phyloP scores from a whole-genome alignment of 2,329 filamentous ascomycete species.

The Seiridium cupressi region DNA sequence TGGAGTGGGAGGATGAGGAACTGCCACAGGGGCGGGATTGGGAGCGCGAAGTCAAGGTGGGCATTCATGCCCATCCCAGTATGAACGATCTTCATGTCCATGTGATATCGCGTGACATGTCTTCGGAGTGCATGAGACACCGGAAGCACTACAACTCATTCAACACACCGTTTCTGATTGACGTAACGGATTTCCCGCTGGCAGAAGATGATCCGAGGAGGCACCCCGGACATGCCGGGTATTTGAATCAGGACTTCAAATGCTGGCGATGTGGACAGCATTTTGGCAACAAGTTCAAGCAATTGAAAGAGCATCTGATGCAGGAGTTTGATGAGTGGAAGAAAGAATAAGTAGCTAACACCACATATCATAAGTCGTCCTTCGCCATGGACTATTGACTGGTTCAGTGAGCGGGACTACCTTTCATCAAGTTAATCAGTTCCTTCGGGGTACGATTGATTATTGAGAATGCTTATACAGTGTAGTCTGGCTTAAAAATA shows the following conservation, averaged over 20 bases:
- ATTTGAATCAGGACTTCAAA: constrained; percentile 62
- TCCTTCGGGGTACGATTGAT: too few relatives aligned
- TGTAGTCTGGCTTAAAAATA: too few relatives aligned
- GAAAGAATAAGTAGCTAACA: constrained; percentile 41
- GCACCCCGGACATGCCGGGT: constrained; percentile 53
- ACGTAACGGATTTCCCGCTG: constrained; percentile 77
- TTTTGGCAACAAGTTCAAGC: constrained; percentile 72
- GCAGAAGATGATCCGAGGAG: constrained; percentile 61
- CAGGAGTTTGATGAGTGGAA: constrained; percentile 77
- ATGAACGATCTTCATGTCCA: constrained; percentile 95
- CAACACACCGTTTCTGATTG: constrained; percentile 78
- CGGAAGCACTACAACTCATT: constrained; percentile 93
- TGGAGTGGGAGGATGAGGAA: constrained; percentile 36
- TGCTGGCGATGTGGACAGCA: constrained; percentile 83
- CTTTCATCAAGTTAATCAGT: too few relatives aligned
- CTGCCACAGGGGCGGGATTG: constrained; percentile 78
- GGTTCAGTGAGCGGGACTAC: too few relatives aligned
- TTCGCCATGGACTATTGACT: too few relatives aligned
- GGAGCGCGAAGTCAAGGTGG: constrained; percentile 69
- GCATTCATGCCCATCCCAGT: constrained; percentile 82
- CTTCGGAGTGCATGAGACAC: constrained; percentile 69
- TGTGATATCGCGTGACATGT: constrained; percentile 77
- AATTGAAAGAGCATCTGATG: constrained; percentile 56
- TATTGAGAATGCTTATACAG: too few relatives aligned
- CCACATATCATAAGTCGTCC: too few relatives aligned